Evolutionary conservation across 2,329 filamentous ascomycete species (phyloP).

Genomic region (Fusarium hostae): DNA sequence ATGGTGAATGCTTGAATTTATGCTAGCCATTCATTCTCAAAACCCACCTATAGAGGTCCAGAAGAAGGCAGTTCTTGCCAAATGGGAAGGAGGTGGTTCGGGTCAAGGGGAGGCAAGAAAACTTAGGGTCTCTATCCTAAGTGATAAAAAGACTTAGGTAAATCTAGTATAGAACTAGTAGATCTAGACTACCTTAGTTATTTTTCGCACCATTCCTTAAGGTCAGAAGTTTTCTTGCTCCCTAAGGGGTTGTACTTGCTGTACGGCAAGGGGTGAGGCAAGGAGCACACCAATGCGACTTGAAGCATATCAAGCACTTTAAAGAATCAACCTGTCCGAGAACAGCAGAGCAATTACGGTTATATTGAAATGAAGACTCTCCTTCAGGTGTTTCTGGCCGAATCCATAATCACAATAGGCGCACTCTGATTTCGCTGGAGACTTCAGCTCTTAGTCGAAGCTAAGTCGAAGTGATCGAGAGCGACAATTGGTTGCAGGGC

Average conservation of each 20-base stretch:
- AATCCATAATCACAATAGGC: background rate
- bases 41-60: background rate
- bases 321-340: no score
- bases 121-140: background rate
- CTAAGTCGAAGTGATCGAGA: background rate
- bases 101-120: background rate
- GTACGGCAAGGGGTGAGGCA: background rate
- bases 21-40: background rate
- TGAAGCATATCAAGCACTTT: background rate
- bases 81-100: background rate
- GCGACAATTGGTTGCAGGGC: background rate
- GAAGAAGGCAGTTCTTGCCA: background rate
- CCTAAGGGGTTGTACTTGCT: background rate
- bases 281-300: background rate
- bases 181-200: background rate
- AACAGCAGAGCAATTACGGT: no score
- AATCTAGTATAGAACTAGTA: background rate
- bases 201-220: background rate
- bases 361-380: background rate
- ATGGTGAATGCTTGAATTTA: background rate
- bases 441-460: background rate
- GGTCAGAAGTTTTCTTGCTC: background rate
- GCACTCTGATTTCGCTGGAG: background rate
- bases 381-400: no score
- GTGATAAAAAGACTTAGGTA: background rate